Evolutionary conservation across 2,329 filamentous ascomycete species (phyloP).

Genomic region (Hymenoscyphus fraxineus): DNA sequence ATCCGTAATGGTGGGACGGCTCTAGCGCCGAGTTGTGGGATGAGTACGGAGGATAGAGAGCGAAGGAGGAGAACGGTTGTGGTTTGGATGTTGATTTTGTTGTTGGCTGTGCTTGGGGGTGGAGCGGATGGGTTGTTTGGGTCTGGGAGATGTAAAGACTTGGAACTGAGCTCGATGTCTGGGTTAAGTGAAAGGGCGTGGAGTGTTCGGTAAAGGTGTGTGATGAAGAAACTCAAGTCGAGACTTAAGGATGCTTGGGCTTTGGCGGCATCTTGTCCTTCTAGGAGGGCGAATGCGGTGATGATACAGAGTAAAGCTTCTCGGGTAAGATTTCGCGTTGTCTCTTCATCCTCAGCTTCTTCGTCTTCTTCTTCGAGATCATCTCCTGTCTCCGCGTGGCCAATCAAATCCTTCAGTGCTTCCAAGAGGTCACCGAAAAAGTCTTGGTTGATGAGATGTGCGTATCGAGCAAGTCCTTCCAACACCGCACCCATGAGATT

Average conservation of each 20-base stretch:
- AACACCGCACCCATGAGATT: slow-evolving; percentile 95
- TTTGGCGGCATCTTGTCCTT: slow-evolving; percentile 88
- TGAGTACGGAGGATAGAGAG: slow-evolving; percentile 75
- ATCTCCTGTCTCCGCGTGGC: slow-evolving; percentile 61
- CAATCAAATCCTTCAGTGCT: slow-evolving; percentile 87
- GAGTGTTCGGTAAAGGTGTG: slow-evolving; percentile 84
- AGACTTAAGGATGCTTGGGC: slow-evolving; percentile 77
- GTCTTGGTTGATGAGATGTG: slow-evolving; percentile 96
- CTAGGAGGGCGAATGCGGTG: slow-evolving; percentile 92
- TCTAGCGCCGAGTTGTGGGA: slow-evolving; percentile 70
- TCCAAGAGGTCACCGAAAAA: slow-evolving; percentile 97
- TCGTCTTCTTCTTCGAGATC: slow-evolving; percentile 42
- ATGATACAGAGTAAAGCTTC: slow-evolving; percentile 92
- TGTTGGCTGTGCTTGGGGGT: slow-evolving; percentile 44
- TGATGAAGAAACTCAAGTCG: slow-evolving; percentile 92
- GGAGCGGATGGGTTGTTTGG: slow-evolving; percentile 48
- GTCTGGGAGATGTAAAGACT: slow-evolving; percentile 67
- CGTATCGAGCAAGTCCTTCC: slow-evolving; percentile 88
- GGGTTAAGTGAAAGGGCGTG: slow-evolving; percentile 74
- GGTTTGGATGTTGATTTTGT: slow-evolving; percentile 90
- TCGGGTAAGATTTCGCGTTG: slow-evolving; percentile 70
- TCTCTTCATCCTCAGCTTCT: slow-evolving; percentile 47
- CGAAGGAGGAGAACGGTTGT: slow-evolving; percentile 89
- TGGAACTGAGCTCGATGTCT: slow-evolving; percentile 78
- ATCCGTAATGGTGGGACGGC: slow-evolving; percentile 76